Percentiles rank a stretch among this genome's conserved stretches.
Evolutionary conservation across 106 monocot species (phyloP).

Genomic region (Acorus calamus): DNA sequence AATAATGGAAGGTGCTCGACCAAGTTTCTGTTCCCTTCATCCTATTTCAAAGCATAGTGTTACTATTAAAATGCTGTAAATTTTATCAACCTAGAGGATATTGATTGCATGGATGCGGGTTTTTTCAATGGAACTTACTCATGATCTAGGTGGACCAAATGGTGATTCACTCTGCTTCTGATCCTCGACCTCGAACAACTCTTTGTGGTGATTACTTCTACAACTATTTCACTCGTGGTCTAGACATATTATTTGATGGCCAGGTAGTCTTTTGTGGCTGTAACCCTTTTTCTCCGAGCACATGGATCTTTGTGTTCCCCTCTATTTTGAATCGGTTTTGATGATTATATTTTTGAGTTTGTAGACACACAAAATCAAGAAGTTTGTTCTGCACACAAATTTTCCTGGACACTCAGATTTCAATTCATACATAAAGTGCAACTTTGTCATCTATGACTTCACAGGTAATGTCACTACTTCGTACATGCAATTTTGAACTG

Average conservation of each 20-base stretch:
- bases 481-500: too few species aligned
- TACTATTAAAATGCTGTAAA: neutral
- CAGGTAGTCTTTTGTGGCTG: constrained; percentile 39
- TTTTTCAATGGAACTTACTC: neutral
- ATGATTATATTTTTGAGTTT: constrained; percentile 2
- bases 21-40: too few species aligned
- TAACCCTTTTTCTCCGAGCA: constrained; percentile 5
- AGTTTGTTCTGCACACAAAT: constrained; percentile 95
- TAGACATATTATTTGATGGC: constrained; percentile 95
- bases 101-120: neutral
- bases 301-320: neutral
- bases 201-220: constrained; percentile 98
- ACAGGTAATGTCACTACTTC: constrained; percentile 28
- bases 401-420: constrained; percentile 96
- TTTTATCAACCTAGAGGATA: neutral
- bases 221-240: constrained; percentile 88
- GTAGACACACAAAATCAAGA: constrained; percentile 95
- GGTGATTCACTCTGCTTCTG: constrained; percentile 96
- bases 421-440: constrained; percentile 89
- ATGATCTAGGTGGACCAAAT: constrained; percentile 84
- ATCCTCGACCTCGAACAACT: constrained; percentile 75
- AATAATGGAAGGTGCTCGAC: too few species aligned
- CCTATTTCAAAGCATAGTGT: too few species aligned
- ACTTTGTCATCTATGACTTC: constrained; percentile 75
- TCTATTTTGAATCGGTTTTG: neutral